Conservation (phyloP, 2,329 filamentous ascomycete species). For the Ceratocystis lukuohia region DNA sequence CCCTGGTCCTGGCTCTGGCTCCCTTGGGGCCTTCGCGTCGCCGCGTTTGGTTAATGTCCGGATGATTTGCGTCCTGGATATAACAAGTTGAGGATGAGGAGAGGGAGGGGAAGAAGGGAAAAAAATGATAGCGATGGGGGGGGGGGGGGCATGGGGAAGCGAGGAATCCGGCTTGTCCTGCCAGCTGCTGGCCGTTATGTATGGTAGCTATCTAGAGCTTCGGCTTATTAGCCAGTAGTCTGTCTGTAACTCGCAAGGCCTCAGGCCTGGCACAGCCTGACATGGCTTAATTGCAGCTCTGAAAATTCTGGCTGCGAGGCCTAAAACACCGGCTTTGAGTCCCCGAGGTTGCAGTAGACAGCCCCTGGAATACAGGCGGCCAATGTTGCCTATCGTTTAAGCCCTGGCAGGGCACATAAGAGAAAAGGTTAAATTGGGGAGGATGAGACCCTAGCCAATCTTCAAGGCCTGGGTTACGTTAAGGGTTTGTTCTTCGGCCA, state of each 20-base stretch:
- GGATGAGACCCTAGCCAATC: neutral
- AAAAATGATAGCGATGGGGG: neutral
- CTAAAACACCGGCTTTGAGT: neutral
- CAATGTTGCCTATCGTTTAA: neutral
- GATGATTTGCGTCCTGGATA: conserved; percentile 4
- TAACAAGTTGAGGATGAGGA: neutral
- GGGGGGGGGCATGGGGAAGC: neutral
- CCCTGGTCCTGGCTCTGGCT: neutral
- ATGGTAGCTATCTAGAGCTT: neutral
- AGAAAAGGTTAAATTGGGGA: neutral
- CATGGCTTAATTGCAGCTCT: neutral
- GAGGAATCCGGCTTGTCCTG: neutral
- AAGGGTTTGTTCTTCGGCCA: too few species aligned
- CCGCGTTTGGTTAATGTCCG: conserved; percentile 2
- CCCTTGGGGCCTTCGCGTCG: neutral
- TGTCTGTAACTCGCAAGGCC: neutral
- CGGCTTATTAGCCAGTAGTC: neutral
- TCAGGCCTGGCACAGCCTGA: neutral
- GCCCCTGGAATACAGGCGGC: neutral
- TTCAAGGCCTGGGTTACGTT: neutral
- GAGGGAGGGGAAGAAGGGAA: neutral
- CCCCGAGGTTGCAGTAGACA: neutral
- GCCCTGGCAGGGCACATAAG: neutral
- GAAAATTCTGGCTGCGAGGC: neutral
- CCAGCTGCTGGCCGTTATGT: neutral